Evolutionary conservation across 1,284 basidiomycete genomes (phyloP), one percentile per base, ranked within the genome.

Genomic region (Boletellus deceptivus): DNA sequence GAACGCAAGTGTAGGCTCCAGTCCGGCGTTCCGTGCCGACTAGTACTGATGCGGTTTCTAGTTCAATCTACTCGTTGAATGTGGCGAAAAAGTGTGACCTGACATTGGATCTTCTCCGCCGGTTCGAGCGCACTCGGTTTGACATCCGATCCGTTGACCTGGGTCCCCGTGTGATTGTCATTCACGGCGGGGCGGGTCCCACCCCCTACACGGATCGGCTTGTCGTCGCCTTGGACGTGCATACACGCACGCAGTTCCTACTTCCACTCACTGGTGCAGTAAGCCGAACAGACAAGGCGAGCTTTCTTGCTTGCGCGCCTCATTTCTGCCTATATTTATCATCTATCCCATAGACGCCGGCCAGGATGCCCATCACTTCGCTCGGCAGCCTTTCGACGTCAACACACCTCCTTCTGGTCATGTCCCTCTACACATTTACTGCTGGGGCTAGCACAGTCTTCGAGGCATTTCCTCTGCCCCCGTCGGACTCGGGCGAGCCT

Each of bases 141-240:
- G 7, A 16, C n/a, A 22, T 59, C 39, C 5, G 22, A 3, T 3
- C 3, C 11, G 44, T 63, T 20, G n/a, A 47, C n/a, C 46, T 60
- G 42, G 59, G 60, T 34, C 56, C 52, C 3, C 55, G 56, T 37
- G 48, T 56, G 13, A 37, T 63, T 25, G 17, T 50, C 17, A 18
- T 60, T 9, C 42, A 37, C 4, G 39, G 50, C 20, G 24, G 13
- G 9, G 31, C 11, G 14, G 18, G 29, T n/a, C 31, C 14, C 2
- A 16, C 11, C 13, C 13, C 13, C 4, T 25, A 25, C 25, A 25
- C 25, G 25, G 36, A 39, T 41, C 36, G 18, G 39, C 36, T 11
- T 41, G n/a, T 61, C 13, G 11, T 62, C 6, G 54, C 40, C 16
- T 22, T 62, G 25, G 62, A 64, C 11, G 58, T 62, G 18, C 43